Base-by-base conservation (phyloP, 345 rosid species). In the Salix viminalis region DNA sequence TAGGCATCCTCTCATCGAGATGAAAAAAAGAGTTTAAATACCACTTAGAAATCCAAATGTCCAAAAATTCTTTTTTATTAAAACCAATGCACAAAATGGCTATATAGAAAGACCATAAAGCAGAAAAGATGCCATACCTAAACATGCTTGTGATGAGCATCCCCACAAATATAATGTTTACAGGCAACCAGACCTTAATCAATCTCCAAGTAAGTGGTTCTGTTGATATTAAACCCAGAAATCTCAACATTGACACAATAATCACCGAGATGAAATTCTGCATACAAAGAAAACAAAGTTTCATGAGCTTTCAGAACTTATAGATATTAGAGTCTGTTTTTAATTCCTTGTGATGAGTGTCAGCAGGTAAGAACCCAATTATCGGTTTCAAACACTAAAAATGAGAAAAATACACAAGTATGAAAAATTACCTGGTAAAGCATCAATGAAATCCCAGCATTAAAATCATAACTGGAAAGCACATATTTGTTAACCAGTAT, bases 141-240 rank as follows among this genome's bases (percentile, higher is more conserved):
- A 93, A 96, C 99, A 96, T 92, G 88, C 99, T 96, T 69, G 99
- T 93, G 79, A 96, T 65, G 50, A 96, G 99, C 99, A 96, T 96
- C 71, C 99, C 97, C 66, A 96, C 99, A 82, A 96, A 96, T 76
- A 96, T 91, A 71, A 89, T 85, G 73, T 96, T 96, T 80, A 96
- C 99, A 4, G 99, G 98, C 80, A 93, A 80, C 99, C 99, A 96
- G 83, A 91, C 95, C 84, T 89, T 96, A 44, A 92, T 85, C 91
- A 96, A 83, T 80, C 82, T 88, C 91, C 87, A 88, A 10, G 95
- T 93, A 68, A 96, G 85, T 19, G 99, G 95, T 83, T 96, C 99
- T 1, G 94, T 92, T 19, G 98, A 73, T 84, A 96, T 85, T 42
- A 93, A 69, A 74, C 97, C 97, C 52, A 88, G 77, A 71, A 86